Evolutionary conservation across 352 stramenopile species (phyloP).

Genomic region (Globisporangium spiculum): DNA sequence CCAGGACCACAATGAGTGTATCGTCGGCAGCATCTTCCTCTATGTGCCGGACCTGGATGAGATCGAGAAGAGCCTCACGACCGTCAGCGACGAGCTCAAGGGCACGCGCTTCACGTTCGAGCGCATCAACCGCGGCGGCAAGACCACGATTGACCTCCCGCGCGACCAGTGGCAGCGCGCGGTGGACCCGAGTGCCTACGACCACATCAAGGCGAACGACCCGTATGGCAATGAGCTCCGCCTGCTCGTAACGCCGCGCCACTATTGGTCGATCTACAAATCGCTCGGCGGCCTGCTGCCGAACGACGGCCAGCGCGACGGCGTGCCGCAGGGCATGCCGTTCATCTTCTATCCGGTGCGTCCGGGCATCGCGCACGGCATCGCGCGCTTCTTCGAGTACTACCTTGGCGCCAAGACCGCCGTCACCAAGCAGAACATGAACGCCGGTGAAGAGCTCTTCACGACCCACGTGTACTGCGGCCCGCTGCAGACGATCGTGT

Average conservation of each 20-base stretch:
- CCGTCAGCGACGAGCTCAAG: constrained; percentile 46
- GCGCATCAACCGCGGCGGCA: constrained; percentile 47
- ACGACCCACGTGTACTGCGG: constrained; percentile 49
- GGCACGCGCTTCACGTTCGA: constrained; percentile 48
- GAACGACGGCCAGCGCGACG: constrained; percentile 29
- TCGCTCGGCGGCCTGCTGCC: constrained; percentile 52
- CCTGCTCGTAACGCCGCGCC: constrained; percentile 47
- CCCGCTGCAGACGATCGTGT: constrained; percentile 58
- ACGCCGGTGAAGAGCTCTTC: constrained; percentile 24
- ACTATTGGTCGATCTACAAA: constrained; percentile 62
- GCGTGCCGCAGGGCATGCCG: constrained; percentile 48
- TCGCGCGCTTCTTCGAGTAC: constrained; percentile 68
- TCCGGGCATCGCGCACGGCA: constrained; percentile 52
- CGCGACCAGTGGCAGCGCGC: constrained; percentile 53
- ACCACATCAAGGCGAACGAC: constrained; percentile 61
- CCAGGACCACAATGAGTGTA: constrained; percentile 54
- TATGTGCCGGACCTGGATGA: constrained; percentile 59
- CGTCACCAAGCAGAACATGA: constrained; percentile 33
- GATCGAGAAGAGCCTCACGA: constrained; percentile 47
- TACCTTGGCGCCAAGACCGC: constrained; percentile 57
- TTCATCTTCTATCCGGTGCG: constrained; percentile 61
- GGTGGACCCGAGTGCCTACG: constrained; percentile 44
- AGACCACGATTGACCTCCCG: constrained; percentile 48
- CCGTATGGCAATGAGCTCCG: constrained; percentile 61
- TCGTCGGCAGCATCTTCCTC: constrained; percentile 54